These are phyloP conservation scores for Ophiostoma himal-ulmi DNA, from an alignment of 2,329 filamentous ascomycete genomes.

Conservation along the genomic window DNA sequence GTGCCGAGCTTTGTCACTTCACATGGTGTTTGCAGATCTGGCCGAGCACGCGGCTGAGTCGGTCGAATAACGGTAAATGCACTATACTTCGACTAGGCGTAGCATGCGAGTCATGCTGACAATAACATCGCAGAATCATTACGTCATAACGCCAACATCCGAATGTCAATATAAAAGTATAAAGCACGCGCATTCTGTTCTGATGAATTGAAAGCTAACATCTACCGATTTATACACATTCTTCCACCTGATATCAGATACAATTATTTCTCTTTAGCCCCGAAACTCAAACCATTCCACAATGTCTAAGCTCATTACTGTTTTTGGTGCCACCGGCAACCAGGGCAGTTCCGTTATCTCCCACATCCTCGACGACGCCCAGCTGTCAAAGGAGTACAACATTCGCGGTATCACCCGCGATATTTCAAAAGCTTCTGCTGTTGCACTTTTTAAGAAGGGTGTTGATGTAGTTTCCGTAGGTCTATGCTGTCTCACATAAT, in stretches of 20 bases:
- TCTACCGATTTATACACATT: neutral
- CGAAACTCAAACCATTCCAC: neutral
- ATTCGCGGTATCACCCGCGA: neutral
- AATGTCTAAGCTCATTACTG: slow-evolving; percentile 4
- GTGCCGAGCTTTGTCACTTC: neutral
- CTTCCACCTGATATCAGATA: neutral
- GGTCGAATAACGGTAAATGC: neutral
- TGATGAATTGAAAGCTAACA: neutral
- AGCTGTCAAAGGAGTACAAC: neutral
- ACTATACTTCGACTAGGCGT: neutral
- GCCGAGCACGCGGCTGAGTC: neutral
- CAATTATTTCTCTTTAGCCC: neutral
- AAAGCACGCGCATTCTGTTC: neutral
- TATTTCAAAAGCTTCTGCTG: neutral
- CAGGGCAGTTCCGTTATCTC: slow-evolving; percentile 3
- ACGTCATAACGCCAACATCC: neutral
- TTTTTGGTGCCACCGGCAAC: neutral
- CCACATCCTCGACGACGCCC: neutral
- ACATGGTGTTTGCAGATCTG: neutral
- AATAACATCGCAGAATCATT: neutral
- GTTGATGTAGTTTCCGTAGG: neutral
- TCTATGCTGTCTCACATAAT: neutral
- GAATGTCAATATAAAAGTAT: neutral
- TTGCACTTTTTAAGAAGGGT: neutral
- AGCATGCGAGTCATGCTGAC: neutral